phyloP scores from a whole-genome alignment of 768 basidiomycete genomes.

The Collybia sordida region DNA sequence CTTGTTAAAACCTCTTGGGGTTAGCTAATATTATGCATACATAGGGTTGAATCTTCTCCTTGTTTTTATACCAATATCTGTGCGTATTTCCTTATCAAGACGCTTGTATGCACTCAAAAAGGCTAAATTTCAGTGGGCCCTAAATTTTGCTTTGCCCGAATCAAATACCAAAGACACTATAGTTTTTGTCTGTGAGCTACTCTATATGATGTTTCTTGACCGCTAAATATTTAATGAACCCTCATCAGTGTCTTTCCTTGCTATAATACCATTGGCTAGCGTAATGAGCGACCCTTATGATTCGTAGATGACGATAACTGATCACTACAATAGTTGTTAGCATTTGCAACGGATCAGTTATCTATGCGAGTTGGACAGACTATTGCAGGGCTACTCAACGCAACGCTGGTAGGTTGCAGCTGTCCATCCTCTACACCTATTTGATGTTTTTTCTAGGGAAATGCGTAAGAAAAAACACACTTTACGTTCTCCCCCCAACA shows the following conservation, averaged over 20 bases:
- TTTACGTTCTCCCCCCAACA: not conserved
- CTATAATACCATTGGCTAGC: constrained; percentile 85
- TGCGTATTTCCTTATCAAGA: constrained; percentile 22
- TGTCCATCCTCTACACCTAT: too few relatives aligned
- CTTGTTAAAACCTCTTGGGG: not conserved
- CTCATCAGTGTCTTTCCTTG: constrained; percentile 65
- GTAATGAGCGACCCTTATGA: constrained; percentile 27
- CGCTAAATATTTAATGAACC: not conserved
- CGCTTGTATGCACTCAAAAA: too few relatives aligned
- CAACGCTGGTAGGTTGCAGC: constrained; percentile 77
- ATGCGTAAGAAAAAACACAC: constrained; percentile 35
- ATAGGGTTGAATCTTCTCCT: constrained; percentile 73
- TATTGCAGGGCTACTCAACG: constrained; percentile 81
- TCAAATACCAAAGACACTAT: constrained; percentile 50
- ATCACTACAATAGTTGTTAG: constrained; percentile 51
- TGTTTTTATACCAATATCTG: constrained; percentile 71
- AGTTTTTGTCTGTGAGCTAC: constrained; percentile 68
- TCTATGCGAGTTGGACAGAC: constrained; percentile 83
- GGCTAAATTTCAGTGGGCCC: constrained; percentile 55
- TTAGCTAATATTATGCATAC: not conserved
- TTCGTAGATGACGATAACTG: not conserved
- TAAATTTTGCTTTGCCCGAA: constrained; percentile 56
- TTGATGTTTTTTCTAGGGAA: constrained; percentile 36
- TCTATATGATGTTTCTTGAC: not conserved
- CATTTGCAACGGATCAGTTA: constrained; percentile 84